Conservation (phyloP, 306 rosid genomes). For the Quercus engelmannii region DNA sequence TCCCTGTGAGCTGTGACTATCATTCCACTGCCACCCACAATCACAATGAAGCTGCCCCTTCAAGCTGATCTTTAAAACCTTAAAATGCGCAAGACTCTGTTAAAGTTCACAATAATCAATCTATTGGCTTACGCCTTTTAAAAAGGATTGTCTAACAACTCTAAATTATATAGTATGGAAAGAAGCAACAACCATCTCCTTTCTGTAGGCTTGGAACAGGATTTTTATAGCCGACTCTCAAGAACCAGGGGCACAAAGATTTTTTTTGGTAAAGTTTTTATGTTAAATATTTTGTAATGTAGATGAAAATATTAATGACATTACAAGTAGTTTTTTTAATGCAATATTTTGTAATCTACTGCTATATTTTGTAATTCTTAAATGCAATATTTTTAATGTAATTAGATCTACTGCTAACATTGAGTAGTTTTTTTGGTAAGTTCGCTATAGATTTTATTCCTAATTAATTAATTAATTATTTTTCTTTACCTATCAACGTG, state of each 20-base stretch:
- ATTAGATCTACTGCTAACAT: too few relatives aligned
- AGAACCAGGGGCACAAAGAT: neutral
- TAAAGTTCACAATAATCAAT: neutral
- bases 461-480: too few relatives aligned
- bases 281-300: too few relatives aligned
- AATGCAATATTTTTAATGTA: too few relatives aligned
- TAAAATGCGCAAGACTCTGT: neutral
- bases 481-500: too few relatives aligned
- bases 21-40: neutral
- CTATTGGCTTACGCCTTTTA: neutral
- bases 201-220: neutral
- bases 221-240: constrained; percentile 8
- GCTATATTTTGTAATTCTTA: too few relatives aligned
- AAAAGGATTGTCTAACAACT: neutral
- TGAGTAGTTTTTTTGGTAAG: too few relatives aligned
- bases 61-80: neutral
- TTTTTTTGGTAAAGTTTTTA: neutral
- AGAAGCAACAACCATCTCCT: neutral
- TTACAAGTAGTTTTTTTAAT: too few relatives aligned
- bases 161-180: neutral
- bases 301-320: too few relatives aligned
- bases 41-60: neutral
- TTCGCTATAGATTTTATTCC: too few relatives aligned
- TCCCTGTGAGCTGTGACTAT: neutral
- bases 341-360: too few relatives aligned